Evolutionary conservation across 441 rosid genomes (phyloP), one percentile per base, ranked within the genome.

Genomic region (Bocquillonia castaneifolia): DNA sequence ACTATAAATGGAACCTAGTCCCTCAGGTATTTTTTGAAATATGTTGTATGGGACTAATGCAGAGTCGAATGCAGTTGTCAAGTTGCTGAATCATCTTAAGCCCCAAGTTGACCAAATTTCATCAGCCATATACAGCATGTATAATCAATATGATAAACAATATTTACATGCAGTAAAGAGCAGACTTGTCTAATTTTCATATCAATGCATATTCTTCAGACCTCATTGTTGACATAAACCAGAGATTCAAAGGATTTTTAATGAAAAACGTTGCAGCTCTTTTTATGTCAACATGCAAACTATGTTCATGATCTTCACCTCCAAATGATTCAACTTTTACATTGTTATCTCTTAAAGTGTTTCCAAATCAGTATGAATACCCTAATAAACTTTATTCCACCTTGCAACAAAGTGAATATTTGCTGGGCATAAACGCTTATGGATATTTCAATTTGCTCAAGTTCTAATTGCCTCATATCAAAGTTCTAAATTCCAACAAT

Each of bases 361-460:
- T 20, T 50, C 44, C 29, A 51, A 48, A 22, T 64, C 23, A 23
- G 29, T 13, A 4, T 29, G 50, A 8, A 1, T 29, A 31, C 50
- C 47, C 68, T 64, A 51, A 64, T 34, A 51, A 64, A 64, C 58
- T 22, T 54, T 47, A 29, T 20, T 29, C 28, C 42, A 55, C 15
- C 52, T 66, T 18, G 15, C 40, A 39, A 0, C 13, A 12, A 53
- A 53, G 17, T 37, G n/a, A 10, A 39, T 18, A 4, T 28, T 29
- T 42, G 7, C 14, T 37, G 12, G 5, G 40, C 10, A 6, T 4
- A 25, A 66, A 66, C 14, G 17, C 70, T 34, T 17, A 40, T 0
- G 12, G 17, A 17, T 12, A 22, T 57, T 20, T 32, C 50, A 18
- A 14, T 45, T 44, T 40, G 32, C 20, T 68, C 56, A 1, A 45